phyloP scores from a whole-genome alignment of 441 rosid genomes.

The Jatropha multifida region DNA sequence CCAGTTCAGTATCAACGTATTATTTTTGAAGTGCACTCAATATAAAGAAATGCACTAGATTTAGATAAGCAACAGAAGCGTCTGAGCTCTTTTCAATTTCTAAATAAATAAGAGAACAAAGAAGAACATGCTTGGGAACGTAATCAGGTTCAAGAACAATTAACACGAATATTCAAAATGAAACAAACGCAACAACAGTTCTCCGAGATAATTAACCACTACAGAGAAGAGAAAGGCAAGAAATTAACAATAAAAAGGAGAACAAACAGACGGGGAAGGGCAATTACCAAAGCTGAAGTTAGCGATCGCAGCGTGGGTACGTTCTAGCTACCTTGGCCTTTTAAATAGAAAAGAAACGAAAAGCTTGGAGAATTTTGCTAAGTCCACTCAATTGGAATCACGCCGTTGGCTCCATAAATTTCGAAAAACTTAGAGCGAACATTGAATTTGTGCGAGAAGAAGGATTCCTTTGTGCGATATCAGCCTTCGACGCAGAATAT shows the following conservation, averaged over 20 bases:
- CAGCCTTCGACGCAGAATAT: conserved; percentile 18
- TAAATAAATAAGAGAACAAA: background rate
- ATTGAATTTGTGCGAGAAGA: conserved; percentile 9
- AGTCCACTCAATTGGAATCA: conserved; percentile 29
- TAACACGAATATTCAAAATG: background rate
- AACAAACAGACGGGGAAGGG: background rate
- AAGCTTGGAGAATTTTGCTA: background rate
- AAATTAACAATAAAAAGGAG: background rate
- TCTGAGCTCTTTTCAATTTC: background rate
- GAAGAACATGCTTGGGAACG: background rate
- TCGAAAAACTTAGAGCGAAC: background rate
- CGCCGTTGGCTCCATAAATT: conserved; percentile 16
- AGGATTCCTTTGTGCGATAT: conserved; percentile 12
- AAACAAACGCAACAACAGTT: background rate
- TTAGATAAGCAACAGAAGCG: background rate
- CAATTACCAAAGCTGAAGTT: background rate
- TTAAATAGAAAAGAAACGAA: conserved; percentile 28
- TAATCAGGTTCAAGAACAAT: too few relatives aligned
- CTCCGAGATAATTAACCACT: too few relatives aligned
- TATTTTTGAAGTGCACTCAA: background rate
- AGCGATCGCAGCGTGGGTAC: conserved; percentile 30
- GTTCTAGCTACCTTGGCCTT: background rate
- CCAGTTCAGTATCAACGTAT: background rate
- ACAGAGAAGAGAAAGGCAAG: too few relatives aligned
- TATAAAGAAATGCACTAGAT: background rate